Conservation (phyloP, 75 land plant genomes). For the Sequoiadendron giganteum region DNA sequence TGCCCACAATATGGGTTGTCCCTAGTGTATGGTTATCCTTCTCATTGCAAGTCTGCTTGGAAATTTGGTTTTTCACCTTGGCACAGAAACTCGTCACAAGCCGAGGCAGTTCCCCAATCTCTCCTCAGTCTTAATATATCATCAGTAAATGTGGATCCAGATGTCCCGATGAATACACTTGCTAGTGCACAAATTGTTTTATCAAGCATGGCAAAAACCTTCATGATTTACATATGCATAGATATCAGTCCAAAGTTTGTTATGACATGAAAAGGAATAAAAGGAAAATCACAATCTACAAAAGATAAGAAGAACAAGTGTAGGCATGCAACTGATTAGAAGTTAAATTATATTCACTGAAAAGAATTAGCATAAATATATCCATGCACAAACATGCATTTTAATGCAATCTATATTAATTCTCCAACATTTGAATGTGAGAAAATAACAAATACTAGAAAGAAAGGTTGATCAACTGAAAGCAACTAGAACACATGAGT, state of each 20-base stretch:
- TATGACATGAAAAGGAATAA: not conserved
- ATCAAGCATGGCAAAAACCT: slow-evolving; percentile 97
- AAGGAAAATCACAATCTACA: not conserved
- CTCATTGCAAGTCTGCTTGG: slow-evolving; percentile 58
- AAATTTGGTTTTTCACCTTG: slow-evolving; percentile 72
- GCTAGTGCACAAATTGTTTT: slow-evolving; percentile 87
- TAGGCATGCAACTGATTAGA: slow-evolving; percentile 6
- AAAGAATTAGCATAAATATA: not conserved
- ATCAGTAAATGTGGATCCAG: slow-evolving; percentile 92
- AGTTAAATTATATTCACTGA: not conserved
- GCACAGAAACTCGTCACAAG: slow-evolving; percentile 85
- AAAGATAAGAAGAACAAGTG: not conserved
- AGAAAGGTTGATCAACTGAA: not conserved
- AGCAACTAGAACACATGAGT: not conserved
- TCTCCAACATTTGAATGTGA: not conserved
- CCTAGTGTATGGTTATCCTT: not conserved
- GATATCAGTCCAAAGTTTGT: not conserved
- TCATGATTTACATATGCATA: slow-evolving; percentile 10
- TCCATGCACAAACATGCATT: not conserved
- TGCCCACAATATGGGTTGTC: not conserved
- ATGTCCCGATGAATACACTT: slow-evolving; percentile 71
- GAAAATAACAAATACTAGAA: not conserved
- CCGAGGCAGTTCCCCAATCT: slow-evolving; percentile 67
- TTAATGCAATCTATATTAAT: not conserved
- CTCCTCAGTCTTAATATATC: slow-evolving; percentile 76